Conservation (phyloP, 1,284 basidiomycete genomes). For the Ceratorhiza oryzae-sativae region DNA sequence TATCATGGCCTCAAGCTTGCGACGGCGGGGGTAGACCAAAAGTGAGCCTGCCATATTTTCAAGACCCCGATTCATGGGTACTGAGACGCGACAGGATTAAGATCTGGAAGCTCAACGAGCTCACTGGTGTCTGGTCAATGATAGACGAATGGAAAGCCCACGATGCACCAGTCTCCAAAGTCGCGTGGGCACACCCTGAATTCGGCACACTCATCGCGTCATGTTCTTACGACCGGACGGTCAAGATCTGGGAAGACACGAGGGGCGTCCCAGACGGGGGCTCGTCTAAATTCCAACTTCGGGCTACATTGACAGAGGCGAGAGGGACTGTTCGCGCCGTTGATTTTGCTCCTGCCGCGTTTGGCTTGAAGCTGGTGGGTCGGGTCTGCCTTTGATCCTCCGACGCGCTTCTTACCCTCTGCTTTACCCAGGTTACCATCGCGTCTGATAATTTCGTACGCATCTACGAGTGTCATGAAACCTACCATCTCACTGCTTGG, state of each 20-base stretch:
- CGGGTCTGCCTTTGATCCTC: not conserved
- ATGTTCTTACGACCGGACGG: conserved; percentile 84
- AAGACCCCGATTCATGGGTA: conserved; percentile 38
- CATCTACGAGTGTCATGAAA: conserved; percentile 87
- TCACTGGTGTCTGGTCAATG: conserved; percentile 71
- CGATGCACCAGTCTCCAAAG: conserved; percentile 80
- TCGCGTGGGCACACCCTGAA: conserved; percentile 91
- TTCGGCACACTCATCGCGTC: conserved; percentile 86
- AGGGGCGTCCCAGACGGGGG: conserved; percentile 46
- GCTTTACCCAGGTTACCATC: conserved; percentile 71
- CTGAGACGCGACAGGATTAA: conserved; percentile 67
- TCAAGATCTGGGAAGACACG: conserved; percentile 88
- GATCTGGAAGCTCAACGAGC: conserved; percentile 77
- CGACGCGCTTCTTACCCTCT: conserved; percentile 5
- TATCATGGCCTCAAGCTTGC: conserved; percentile 85
- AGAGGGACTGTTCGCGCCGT: conserved; percentile 83
- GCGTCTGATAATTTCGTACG: conserved; percentile 85
- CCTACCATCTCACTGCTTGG: conserved; percentile 78
- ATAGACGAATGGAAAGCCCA: conserved; percentile 94
- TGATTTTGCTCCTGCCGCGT: conserved; percentile 84
- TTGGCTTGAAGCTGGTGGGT: conserved; percentile 84
- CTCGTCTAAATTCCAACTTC: conserved; percentile 48
- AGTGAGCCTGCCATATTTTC: conserved; percentile 53
- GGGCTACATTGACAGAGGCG: conserved; percentile 78
- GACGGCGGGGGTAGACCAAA: conserved; percentile 79